phyloP scores from a whole-genome alignment of 208 protist genomes.

The Spironucleus salmonicida region DNA sequence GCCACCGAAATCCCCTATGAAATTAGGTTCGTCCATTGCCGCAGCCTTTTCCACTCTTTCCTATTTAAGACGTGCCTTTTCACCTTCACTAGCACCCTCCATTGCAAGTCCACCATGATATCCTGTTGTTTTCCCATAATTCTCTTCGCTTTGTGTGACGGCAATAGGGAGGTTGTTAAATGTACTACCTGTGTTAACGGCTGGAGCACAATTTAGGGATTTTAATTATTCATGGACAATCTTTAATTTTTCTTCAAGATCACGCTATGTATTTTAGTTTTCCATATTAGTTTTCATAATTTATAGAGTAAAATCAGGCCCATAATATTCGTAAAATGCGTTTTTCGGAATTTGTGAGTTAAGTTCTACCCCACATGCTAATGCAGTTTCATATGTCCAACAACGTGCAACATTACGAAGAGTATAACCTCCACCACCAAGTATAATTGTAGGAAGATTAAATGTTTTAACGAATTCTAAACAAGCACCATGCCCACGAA shows the following conservation, averaged over 20 bases:
- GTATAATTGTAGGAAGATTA: constrained; percentile 69
- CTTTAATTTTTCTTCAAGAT: constrained; percentile 27
- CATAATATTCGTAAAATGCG: constrained; percentile 71
- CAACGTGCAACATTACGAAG: constrained; percentile 87
- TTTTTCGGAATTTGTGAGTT: constrained; percentile 62
- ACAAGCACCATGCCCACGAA: constrained; percentile 51
- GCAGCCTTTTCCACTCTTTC: constrained; percentile 9
- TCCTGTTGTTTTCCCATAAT: background rate
- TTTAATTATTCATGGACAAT: background rate
- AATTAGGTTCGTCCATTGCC: background rate
- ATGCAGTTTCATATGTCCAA: constrained; percentile 76
- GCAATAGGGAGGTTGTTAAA: background rate
- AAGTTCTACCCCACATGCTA: constrained; percentile 39
- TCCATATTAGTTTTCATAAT: constrained; percentile 53
- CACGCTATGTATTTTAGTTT: constrained; percentile 53
- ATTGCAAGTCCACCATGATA: background rate
- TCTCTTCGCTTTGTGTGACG: background rate
- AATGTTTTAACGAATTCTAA: constrained; percentile 64
- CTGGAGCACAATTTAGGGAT: background rate
- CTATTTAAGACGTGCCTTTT: background rate
- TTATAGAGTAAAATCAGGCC: constrained; percentile 62
- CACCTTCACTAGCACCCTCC: constrained; percentile 18
- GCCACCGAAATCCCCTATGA: too few species aligned
- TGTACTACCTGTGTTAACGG: background rate
- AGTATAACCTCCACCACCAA: constrained; percentile 96